Evolutionary conservation across 495 filamentous ascomycete species (phyloP).

Genomic region (Evansstolkia leycettana): DNA sequence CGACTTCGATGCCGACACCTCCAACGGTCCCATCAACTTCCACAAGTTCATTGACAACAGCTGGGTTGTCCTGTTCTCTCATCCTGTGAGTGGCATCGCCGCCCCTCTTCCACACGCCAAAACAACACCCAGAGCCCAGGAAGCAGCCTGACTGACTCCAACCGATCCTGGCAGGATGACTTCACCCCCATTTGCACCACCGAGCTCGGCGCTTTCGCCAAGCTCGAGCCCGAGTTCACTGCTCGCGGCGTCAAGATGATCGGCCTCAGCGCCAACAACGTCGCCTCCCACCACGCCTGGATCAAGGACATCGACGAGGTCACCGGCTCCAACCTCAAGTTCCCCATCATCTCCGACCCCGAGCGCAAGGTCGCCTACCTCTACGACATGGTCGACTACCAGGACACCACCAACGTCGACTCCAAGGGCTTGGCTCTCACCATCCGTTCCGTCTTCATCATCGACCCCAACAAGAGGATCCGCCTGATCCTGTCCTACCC

Average conservation of each 20-base stretch:
- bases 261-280: constrained; percentile 49
- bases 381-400: constrained; percentile 55
- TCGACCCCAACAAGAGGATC: constrained; percentile 60
- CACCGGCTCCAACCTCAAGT: constrained; percentile 39
- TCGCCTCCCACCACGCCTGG: constrained; percentile 48
- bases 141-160: too few relatives aligned
- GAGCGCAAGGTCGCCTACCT: constrained; percentile 51
- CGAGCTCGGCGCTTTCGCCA: constrained; percentile 56
- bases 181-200: constrained; percentile 64
- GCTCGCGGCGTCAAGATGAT: constrained; percentile 55
- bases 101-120: constrained; percentile 5
- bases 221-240: constrained; percentile 47
- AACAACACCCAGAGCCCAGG: background rate
- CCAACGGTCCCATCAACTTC: constrained; percentile 56
- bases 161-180: constrained; percentile 27
- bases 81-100: constrained; percentile 32
- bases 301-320: constrained; percentile 57
- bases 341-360: constrained; percentile 60
- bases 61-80: constrained; percentile 57
- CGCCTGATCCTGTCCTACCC: constrained; percentile 57
- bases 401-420: constrained; percentile 44
- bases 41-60: constrained; percentile 45
- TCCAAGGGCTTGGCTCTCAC: constrained; percentile 51
- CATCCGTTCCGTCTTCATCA: constrained; percentile 58
- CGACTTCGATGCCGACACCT: constrained; percentile 54